Evolutionary conservation across 148 eudicot species (phyloP).

Genomic region (Tetragonia tetragonoides): DNA sequence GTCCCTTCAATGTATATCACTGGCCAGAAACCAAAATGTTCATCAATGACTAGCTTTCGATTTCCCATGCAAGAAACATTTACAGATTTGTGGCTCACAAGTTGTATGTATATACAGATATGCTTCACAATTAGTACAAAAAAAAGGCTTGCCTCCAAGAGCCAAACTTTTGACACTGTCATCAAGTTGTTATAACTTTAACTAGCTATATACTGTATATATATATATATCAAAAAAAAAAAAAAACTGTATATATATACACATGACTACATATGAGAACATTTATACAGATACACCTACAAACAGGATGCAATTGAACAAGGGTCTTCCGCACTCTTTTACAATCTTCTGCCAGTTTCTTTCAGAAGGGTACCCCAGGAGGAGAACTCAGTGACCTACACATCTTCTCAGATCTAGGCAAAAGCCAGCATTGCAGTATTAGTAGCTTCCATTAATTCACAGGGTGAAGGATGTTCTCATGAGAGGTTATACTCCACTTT

Average conservation of each 20-base stretch:
- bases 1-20: neutral
- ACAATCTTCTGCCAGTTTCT: neutral
- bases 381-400: neutral
- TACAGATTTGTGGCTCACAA: neutral
- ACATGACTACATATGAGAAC: constrained; percentile 10
- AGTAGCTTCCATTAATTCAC: neutral
- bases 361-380: neutral
- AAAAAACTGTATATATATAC: constrained; percentile 17
- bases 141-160: neutral
- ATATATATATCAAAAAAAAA: no score
- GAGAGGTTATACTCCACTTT: constrained; percentile 15
- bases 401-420: constrained; percentile 10
- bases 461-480: neutral
- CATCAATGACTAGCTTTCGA: neutral
- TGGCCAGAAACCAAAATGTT: neutral
- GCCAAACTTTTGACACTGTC: constrained; percentile 3
- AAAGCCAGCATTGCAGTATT: neutral
- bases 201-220: no score
- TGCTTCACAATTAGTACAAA: neutral
- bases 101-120: neutral
- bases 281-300: constrained; percentile 19
- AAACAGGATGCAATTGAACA: neutral
- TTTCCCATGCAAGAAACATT: neutral
- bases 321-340: neutral
- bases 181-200: neutral